phyloP scores from a whole-genome alignment of 1,284 basidiomycete species.

The Cronartium quercuum region DNA sequence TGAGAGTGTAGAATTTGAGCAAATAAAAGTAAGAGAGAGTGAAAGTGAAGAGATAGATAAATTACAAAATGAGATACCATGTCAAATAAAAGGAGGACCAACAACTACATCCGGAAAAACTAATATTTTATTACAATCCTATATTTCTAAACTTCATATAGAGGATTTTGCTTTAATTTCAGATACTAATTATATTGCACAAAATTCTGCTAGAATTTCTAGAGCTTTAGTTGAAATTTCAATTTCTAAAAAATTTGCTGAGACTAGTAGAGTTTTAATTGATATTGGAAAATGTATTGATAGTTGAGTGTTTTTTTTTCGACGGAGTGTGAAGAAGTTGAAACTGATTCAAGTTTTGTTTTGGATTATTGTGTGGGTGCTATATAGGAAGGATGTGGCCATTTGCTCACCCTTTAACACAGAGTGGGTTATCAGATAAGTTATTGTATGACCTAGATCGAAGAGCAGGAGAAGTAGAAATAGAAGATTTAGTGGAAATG shows the following conservation, averaged over 20 bases:
- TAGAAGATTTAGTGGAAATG: conserved; percentile 69
- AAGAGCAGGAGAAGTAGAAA: conserved; percentile 77
- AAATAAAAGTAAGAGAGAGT: conserved; percentile 85
- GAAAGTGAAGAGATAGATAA: conserved; percentile 77
- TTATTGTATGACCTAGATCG: conserved; percentile 71
- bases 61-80: conserved; percentile 65
- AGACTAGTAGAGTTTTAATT: conserved; percentile 70
- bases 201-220: conserved; percentile 87
- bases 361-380: conserved; percentile 63
- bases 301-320: conserved; percentile 40
- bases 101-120: conserved; percentile 95
- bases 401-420: conserved; percentile 82
- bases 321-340: not conserved
- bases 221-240: conserved; percentile 91
- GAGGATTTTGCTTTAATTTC: conserved; percentile 97
- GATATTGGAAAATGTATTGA: conserved; percentile 72
- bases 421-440: conserved; percentile 67
- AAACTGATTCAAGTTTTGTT: not conserved
- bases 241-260: conserved; percentile 84
- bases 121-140: conserved; percentile 88
- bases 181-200: conserved; percentile 81
- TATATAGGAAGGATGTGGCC: conserved; percentile 82
- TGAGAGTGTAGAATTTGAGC: conserved; percentile 61
- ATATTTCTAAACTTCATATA: conserved; percentile 70
- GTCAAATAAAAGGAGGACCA: conserved; percentile 86